These are phyloP conservation scores for Curvularia verruculosa DNA, from an alignment of 2,329 filamentous ascomycete genomes.

Conservation along the genomic window DNA sequence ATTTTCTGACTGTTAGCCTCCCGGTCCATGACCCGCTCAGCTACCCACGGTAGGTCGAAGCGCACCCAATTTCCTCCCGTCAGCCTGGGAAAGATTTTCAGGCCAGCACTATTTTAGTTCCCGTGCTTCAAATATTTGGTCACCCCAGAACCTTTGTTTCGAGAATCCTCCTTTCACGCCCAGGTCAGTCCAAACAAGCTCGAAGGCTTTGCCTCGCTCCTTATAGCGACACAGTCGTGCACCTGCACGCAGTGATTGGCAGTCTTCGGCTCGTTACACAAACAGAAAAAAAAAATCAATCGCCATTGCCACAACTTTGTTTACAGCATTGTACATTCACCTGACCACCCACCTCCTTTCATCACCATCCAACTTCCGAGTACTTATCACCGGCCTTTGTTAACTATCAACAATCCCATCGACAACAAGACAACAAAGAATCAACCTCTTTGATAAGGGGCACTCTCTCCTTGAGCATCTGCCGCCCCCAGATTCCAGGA, in stretches of 20 bases:
- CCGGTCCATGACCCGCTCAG: conserved; percentile 14
- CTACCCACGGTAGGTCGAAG: conserved; percentile 32
- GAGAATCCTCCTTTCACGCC: conserved; percentile 20
- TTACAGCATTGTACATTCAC: conserved; percentile 12
- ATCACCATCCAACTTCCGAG: conserved; percentile 1
- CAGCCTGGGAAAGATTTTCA: conserved; percentile 36
- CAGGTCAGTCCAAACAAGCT: conserved; percentile 20
- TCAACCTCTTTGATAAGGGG: background rate
- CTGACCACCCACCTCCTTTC: conserved; percentile 22
- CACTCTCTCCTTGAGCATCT: conserved; percentile 3
- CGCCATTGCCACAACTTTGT: conserved; percentile 13
- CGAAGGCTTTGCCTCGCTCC: conserved; percentile 25
- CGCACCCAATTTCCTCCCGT: conserved; percentile 32
- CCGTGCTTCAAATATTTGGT: conserved; percentile 36
- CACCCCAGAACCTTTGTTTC: conserved; percentile 24
- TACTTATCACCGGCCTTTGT: conserved; percentile 3
- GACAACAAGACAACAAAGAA: conserved; percentile 2
- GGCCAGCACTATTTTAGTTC: conserved; percentile 43
- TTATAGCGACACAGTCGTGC: conserved; percentile 36
- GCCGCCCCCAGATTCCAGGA: conserved; percentile 11
- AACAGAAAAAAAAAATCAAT: background rate
- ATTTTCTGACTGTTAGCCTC: conserved; percentile 18
- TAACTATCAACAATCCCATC: conserved; percentile 3
- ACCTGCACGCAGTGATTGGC: conserved; percentile 36
- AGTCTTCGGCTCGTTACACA: conserved; percentile 29